Evolutionary conservation across 2,329 filamentous ascomycete genomes (phyloP).

Genomic region (Neonectria hederae): DNA sequence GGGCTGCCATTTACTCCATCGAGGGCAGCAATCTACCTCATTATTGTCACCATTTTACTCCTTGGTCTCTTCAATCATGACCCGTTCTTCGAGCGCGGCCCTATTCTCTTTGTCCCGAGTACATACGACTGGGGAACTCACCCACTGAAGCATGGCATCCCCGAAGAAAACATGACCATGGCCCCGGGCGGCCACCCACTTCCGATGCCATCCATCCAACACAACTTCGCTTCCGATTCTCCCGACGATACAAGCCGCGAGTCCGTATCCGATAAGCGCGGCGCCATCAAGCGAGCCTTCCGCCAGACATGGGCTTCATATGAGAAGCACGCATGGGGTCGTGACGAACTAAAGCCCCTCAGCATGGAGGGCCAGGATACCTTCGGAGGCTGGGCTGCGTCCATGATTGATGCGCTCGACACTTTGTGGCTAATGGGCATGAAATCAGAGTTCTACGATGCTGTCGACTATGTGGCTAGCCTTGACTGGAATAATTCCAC

Average conservation of each 20-base stretch:
- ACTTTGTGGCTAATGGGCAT: conserved; percentile 75
- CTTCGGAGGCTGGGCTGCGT: conserved; percentile 71
- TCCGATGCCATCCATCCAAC: conserved; percentile 34
- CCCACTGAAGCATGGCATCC: conserved; percentile 21
- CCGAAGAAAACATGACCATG: conserved; percentile 18
- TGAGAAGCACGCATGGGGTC: conserved; percentile 67
- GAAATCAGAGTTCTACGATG: conserved; percentile 68
- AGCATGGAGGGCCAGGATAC: conserved; percentile 58
- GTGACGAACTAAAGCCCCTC: conserved; percentile 68
- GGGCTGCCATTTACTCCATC: conserved; percentile 29
- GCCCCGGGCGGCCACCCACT: conserved; percentile 25
- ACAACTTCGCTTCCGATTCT: conserved; percentile 29
- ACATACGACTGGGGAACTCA: conserved; percentile 38
- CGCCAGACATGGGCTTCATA: conserved; percentile 66
- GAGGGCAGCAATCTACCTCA: conserved; percentile 28
- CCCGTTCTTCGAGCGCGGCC: conserved; percentile 4
- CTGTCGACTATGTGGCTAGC: conserved; percentile 61
- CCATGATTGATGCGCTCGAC: conserved; percentile 69
- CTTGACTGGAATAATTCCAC: conserved; percentile 59
- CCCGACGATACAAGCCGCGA: conserved; percentile 22
- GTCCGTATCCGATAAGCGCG: conserved; percentile 29
- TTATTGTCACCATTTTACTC: conserved; percentile 30
- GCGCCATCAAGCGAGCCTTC: conserved; percentile 59
- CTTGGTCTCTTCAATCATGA: conserved; percentile 26
- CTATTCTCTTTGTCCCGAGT: conserved; percentile 34